These are phyloP conservation scores for Arxiozyma slooffiae DNA, from an alignment of 1,139 yeast species.

Conservation along the genomic window DNA sequence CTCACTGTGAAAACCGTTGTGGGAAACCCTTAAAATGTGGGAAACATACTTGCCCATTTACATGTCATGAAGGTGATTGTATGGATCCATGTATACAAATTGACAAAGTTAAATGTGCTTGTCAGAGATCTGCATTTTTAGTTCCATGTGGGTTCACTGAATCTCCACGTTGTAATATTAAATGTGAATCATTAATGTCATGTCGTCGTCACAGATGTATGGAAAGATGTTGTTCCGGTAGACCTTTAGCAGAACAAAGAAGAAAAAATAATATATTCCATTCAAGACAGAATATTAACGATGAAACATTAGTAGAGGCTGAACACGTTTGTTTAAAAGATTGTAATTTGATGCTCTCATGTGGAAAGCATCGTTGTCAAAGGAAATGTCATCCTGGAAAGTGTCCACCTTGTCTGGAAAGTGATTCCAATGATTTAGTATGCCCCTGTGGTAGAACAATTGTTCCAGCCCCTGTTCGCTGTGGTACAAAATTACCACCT, in stretches of 20 bases:
- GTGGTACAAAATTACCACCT: slow-evolving; percentile 64
- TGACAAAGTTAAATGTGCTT: slow-evolving; percentile 29
- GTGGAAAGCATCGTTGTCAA: slow-evolving; percentile 67
- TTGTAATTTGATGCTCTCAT: slow-evolving; percentile 57
- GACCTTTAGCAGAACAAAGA: slow-evolving; percentile 51
- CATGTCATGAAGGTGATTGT: slow-evolving; percentile 74
- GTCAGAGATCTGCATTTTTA: slow-evolving; percentile 35
- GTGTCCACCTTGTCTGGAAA: slow-evolving; percentile 77
- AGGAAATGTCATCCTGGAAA: slow-evolving; percentile 77
- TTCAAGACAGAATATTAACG: slow-evolving; percentile 31
- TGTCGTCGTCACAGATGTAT: slow-evolving; percentile 78
- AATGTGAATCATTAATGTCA: slow-evolving; percentile 65
- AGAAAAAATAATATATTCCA: slow-evolving; percentile 39
- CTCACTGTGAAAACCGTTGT: slow-evolving; percentile 60
- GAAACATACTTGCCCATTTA: slow-evolving; percentile 49
- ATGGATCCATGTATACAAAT: slow-evolving; percentile 46
- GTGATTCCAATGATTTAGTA: slow-evolving; percentile 67
- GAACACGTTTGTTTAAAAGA: slow-evolving; percentile 65
- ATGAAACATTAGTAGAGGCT: slow-evolving; percentile 59
- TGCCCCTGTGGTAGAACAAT: slow-evolving; percentile 83
- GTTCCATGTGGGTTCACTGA: slow-evolving; percentile 57
- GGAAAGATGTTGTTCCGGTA: slow-evolving; percentile 59
- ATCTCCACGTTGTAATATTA: slow-evolving; percentile 57
- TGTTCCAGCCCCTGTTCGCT: slow-evolving; percentile 76
- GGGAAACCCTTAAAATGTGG: slow-evolving; percentile 63